These are phyloP conservation scores for Platismatia glauca DNA, from an alignment of 495 filamentous ascomycete species.

Conservation along the genomic window DNA sequence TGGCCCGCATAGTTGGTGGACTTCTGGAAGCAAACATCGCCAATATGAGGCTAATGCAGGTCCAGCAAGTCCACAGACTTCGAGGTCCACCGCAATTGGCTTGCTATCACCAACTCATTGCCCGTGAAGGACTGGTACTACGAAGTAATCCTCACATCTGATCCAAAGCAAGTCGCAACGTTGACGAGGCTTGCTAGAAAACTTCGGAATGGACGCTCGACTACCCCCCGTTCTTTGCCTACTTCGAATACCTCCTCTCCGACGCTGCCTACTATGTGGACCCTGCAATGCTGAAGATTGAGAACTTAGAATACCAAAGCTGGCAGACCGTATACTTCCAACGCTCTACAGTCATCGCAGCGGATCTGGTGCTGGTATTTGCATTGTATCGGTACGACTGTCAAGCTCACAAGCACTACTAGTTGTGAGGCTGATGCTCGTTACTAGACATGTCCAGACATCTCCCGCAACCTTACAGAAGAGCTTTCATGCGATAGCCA, in stretches of 20 bases:
- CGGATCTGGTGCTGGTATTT: conserved; percentile 73
- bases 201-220: conserved; percentile 99
- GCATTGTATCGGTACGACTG: conserved; percentile 63
- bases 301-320: conserved; percentile 73
- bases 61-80: conserved; percentile 97
- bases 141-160: conserved; percentile 45
- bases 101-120: conserved; percentile 84
- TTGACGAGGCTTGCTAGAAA: conserved; percentile 41
- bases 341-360: conserved; percentile 74
- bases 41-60: conserved; percentile 11
- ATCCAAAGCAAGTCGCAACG: not conserved
- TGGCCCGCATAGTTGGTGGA: conserved; percentile 88
- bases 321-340: conserved; percentile 94
- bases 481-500: conserved; percentile 76
- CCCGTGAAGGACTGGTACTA: conserved; percentile 90
- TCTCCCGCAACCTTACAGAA: conserved; percentile 53
- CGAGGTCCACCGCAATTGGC: conserved; percentile 96
- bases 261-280: conserved; percentile 69
- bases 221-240: conserved; percentile 96
- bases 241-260: conserved; percentile 89
- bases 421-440: conserved; percentile 3
- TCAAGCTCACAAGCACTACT: not conserved
- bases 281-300: conserved; percentile 72
- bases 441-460: conserved; percentile 59
- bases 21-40: not conserved